Evolutionary conservation across 1,139 yeast genomes (phyloP).

Genomic region (Pneumocystis wakefieldiae): DNA sequence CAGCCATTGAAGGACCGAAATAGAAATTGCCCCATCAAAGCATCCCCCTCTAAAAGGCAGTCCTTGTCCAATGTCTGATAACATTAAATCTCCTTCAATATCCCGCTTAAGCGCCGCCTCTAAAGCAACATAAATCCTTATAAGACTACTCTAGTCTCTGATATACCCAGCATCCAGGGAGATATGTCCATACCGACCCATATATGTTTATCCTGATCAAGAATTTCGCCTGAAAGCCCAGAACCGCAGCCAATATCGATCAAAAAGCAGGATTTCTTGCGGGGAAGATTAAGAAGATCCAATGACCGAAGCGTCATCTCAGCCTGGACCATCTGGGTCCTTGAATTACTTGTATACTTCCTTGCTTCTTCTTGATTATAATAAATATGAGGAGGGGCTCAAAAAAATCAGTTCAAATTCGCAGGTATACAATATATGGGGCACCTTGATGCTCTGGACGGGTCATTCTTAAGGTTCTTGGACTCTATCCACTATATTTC

Average conservation of each 20-base stretch:
- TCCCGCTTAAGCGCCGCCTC: slow-evolving; percentile 88
- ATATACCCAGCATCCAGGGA: slow-evolving; percentile 51
- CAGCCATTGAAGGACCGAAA: slow-evolving; percentile 94
- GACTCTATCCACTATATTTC: not conserved
- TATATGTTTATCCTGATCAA: slow-evolving; percentile 82
- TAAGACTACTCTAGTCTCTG: too few species aligned
- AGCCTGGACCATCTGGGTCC: slow-evolving; percentile 96
- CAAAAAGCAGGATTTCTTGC: slow-evolving; percentile 39
- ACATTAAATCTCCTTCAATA: slow-evolving; percentile 80
- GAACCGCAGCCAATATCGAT: slow-evolving; percentile 96
- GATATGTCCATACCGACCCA: slow-evolving; percentile 98
- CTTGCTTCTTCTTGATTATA: slow-evolving; percentile 79
- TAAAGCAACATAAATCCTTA: slow-evolving; percentile 22
- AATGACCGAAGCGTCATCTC: slow-evolving; percentile 90
- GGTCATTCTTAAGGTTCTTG: not conserved
- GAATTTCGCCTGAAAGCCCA: slow-evolving; percentile 85
- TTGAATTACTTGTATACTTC: slow-evolving; percentile 80
- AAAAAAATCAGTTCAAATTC: not conserved
- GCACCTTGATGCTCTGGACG: not conserved
- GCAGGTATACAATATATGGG: not conserved
- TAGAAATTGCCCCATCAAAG: slow-evolving; percentile 91
- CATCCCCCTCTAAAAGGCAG: slow-evolving; percentile 92
- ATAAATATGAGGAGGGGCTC: slow-evolving; percentile 25
- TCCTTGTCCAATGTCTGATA: slow-evolving; percentile 88
- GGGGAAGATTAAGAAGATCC: slow-evolving; percentile 62